Conservation (phyloP, 129 eudicot genomes). For the Daucus carota region DNA sequence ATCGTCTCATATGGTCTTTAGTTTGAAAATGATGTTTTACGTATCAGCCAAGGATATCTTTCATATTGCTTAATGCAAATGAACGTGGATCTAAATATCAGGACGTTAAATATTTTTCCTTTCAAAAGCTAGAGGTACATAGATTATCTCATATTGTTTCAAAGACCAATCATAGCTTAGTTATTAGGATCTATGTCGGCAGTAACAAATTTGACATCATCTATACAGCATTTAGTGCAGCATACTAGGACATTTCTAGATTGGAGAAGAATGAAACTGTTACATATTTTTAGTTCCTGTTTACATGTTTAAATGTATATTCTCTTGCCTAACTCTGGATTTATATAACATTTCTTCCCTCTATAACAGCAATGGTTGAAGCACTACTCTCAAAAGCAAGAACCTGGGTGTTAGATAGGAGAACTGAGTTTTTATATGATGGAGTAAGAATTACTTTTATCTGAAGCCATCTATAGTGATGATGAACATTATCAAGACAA, state of each 20-base stretch:
- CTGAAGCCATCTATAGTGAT: not conserved
- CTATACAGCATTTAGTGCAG: not conserved
- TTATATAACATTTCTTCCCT: not conserved
- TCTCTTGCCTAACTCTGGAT: not conserved
- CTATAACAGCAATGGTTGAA: slow-evolving; percentile 57
- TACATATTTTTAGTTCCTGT: not conserved
- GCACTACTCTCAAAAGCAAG: slow-evolving; percentile 38
- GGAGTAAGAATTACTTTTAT: slow-evolving; percentile 42
- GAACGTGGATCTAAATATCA: not conserved
- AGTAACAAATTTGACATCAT: not conserved
- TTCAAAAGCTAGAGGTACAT: not conserved
- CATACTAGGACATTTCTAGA: not conserved
- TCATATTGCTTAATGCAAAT: not conserved
- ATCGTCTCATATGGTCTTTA: not conserved
- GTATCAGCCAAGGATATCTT: not conserved
- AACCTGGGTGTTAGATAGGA: slow-evolving; percentile 62
- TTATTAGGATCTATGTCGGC: not conserved
- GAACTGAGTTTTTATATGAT: slow-evolving; percentile 48
- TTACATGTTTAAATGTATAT: not conserved
- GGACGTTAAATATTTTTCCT: not conserved
- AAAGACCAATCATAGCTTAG: not conserved
- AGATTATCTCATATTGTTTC: not conserved
- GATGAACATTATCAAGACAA: not conserved
- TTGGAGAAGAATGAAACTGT: not conserved
- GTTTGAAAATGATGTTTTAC: not conserved